Evolutionary conservation across 352 stramenopile species (phyloP), one percentile per base, ranked within the genome.

Genomic region (Phytophthora capsici): DNA sequence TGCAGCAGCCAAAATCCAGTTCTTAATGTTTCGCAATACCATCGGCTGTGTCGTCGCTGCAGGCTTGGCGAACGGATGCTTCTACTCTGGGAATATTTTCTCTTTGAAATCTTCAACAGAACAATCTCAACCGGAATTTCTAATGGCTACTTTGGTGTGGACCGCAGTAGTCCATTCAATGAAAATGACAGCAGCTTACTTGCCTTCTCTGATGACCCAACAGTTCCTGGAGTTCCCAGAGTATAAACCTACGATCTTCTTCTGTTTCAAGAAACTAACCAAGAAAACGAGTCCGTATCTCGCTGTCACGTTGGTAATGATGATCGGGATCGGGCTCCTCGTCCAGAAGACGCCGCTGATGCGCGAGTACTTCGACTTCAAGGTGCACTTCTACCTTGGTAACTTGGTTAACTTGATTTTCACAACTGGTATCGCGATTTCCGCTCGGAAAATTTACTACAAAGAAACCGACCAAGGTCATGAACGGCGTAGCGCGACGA

Each of bases 381-480:
- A 65, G 14, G 4, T 58, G 4, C 63, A 78, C 19, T 82, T 77
- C 56, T 82, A 82, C 30, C 19, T 71, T 14, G 63, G 45, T 4
- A 44, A 55, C 5, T 13, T 57, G 17, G 73, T 51, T 10, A 55
- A 20, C 4, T 57, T 71, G 17, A 60, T 55, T 13, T 60, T 52
- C 44, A 61, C 40, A 4, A 36, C 71, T 9, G 68, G 57, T 0
- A 50, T 57, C 14, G 38, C 47, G 6, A 19, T 57, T 12, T 30
- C 36, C 16, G 51, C 32, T 22, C 41, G 49, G 9, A 36, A 20
- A 20, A 66, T 71, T 32, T 66, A 71, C 48, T 61, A 57, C 14
- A 25, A 69, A 49, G 53, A 69, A 16, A 69, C 53, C 1, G 43
- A 41, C 46, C 61, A 54, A 64, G 61, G 45, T 2, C 45, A 43